Evolutionary conservation across 2,329 filamentous ascomycete species (phyloP), one percentile per base, ranked within the genome.

Genomic region (Stemphylium beticola): DNA sequence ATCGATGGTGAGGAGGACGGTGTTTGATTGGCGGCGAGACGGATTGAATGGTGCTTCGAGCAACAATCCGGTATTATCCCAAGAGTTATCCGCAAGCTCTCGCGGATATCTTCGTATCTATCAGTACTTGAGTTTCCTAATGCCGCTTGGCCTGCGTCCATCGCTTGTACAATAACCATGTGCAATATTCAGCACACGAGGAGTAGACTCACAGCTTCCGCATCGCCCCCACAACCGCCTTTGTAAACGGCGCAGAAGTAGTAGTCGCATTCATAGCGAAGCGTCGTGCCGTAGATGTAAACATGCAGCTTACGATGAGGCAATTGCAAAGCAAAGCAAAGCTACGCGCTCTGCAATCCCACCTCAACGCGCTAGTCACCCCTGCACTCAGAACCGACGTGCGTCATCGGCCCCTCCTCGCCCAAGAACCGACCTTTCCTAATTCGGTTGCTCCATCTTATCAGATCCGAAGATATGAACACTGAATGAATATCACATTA

Each of bases 41-140:
- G 82, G 77, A 51, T 85, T 80, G 64, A 86, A 85, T 1, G 88
- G 88, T 20, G 88, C 84, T 79, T 91, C 88, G 20, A 91, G 81
- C 9, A 91, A 82, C 44, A 91, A 75, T 49, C 95, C 95, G n/a
- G 96, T 96, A 71, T 99, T 99, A 74, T 99, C 95, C 84, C 93
- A 99, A 62, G 89, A 87, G 65, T 88, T 88, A 72, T 98, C 95
- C 9, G 95, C 95, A 37, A 97, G 82, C 56, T 87, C 86, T 72
- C 96, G 91, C 0, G 95, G 95, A 73, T 96, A 99, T 55, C 92
- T 95, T 43, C 34, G 7, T 9, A 9, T 10, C 5, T 15, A 44
- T 63, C 12, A 67, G 45, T 57, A 48, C 20, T n/a, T 39, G 11
- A 2, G 5, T 26, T 14, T 4, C 24, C 14, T 5, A n/a, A 18